Evolutionary conservation across 495 filamentous ascomycete genomes (phyloP).

Genomic region (Beverwykella pulmonaria): DNA sequence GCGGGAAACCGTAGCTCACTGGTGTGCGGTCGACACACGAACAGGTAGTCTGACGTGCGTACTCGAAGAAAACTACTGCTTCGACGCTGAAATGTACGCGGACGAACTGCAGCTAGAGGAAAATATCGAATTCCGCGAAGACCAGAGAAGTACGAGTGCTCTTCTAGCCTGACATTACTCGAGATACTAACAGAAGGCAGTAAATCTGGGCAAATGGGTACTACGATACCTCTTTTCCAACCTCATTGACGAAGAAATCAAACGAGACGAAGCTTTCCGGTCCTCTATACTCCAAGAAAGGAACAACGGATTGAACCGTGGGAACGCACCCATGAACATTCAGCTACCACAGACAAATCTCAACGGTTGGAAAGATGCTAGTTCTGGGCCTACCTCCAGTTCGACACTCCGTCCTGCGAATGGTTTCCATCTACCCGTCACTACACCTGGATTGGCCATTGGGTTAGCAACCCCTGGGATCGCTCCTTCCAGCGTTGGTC

Average conservation of each 20-base stretch:
- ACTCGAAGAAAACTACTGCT: conserved; percentile 92
- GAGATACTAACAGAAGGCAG: conserved; percentile 50
- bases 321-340: conserved; percentile 66
- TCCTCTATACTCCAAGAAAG: conserved; percentile 63
- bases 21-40: conserved; percentile 92
- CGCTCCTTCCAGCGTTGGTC: conserved; percentile 33
- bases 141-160: conserved; percentile 79
- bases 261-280: conserved; percentile 74
- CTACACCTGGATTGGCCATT: conserved; percentile 78
- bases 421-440: conserved; percentile 55
- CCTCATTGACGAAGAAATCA: conserved; percentile 86
- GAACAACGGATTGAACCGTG: conserved; percentile 58
- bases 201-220: conserved; percentile 97
- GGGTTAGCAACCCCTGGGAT: conserved; percentile 71
- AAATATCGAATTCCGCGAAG: conserved; percentile 78
- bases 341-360: conserved; percentile 59
- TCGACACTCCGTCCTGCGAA: conserved; percentile 69
- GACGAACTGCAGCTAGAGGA: conserved; percentile 79
- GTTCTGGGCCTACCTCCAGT: conserved; percentile 54
- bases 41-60: conserved; percentile 89
- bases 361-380: conserved; percentile 52
- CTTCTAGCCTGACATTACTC: neutral
- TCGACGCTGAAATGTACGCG: conserved; percentile 96
- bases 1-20: conserved; percentile 83
- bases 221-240: conserved; percentile 89